phyloP scores from a whole-genome alignment of 192 early-diverging fungal species.

The Jimgerdemannia lactiflua region DNA sequence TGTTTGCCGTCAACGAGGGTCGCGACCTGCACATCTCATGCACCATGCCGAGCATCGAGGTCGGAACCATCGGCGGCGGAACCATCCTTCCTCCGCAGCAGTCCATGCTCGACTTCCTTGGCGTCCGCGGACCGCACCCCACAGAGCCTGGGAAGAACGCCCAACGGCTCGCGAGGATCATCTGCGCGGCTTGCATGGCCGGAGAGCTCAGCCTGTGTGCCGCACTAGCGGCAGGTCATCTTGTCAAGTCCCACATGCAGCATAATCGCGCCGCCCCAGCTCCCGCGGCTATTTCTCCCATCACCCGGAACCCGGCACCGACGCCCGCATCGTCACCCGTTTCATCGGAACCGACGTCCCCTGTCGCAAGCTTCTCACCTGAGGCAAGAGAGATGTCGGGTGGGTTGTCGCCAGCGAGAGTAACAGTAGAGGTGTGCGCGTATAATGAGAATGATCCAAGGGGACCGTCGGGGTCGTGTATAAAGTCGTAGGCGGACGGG shows the following conservation, averaged over 20 bases:
- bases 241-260: constrained; percentile 87
- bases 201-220: constrained; percentile 86
- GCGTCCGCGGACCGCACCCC: constrained; percentile 78
- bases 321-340: constrained; percentile 10
- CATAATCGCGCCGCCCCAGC: constrained; percentile 70
- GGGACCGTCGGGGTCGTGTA: neutral
- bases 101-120: constrained; percentile 85
- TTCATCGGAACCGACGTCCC: neutral
- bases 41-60: constrained; percentile 93
- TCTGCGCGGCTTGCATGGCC: constrained; percentile 88
- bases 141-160: constrained; percentile 82
- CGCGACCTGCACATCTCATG: constrained; percentile 84
- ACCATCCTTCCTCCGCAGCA: constrained; percentile 82
- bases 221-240: constrained; percentile 84
- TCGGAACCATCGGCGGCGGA: constrained; percentile 92
- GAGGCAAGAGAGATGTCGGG: neutral
- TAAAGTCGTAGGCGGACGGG: neutral
- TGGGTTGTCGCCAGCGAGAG: neutral
- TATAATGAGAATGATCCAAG: constrained; percentile 6
- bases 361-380: neutral
- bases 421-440: neutral
- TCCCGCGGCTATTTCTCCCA: constrained; percentile 5
- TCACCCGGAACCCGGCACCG: constrained; percentile 6
- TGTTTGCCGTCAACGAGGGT: constrained; percentile 81
- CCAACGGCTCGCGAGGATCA: constrained; percentile 80